Evolutionary conservation across 73 alveolate species (phyloP), one percentile per base, ranked within the genome.

Genomic region (Paramecium octaurelia): DNA sequence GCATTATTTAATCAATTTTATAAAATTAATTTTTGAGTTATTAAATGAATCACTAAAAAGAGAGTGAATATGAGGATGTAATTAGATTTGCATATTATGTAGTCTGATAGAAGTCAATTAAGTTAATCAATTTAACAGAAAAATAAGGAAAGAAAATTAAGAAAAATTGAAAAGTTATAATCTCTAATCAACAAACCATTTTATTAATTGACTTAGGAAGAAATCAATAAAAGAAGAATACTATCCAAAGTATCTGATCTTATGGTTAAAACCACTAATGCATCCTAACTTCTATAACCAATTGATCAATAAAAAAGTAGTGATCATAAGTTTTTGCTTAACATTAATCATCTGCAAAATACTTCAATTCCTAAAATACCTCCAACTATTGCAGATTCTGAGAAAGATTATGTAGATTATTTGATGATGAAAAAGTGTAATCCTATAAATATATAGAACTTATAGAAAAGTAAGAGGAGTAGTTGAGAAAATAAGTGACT

Each of bases 351-450:
- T 31, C 42, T 34, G 0, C 1, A 64, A 64, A 64, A 6, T 64
- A 23, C 84, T 8, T 64, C 42, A 64, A 7, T 64, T 3, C 50
- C 84, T 14, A 64, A 64, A 34, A 27, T 64, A 64, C 27, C 84
- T 27, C 31, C 84, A 31, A 64, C 27, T 64, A 7, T 23, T 27
- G 31, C 84, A 14, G 84, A 64, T 64, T 3, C 50, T 8, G 84
- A 64, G 14, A 64, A 64, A 64, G 87, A 73, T 12, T 73, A 36
- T 73, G 87, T 73, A 7, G 87, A 73, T 73, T 73, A 73, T 38
- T 36, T 73, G 35, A 36, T 73, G 59, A 20, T 73, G 36, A 73
- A 73, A 38, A 36, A 73, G 35, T 73, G 87, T 73, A 38, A 42
- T 75, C 69, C 16, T 20, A 40, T 40, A 31, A 4, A 4, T 35